phyloP scores from a whole-genome alignment of 352 stramenopile genomes.

The Elongisporangium prolatum region DNA sequence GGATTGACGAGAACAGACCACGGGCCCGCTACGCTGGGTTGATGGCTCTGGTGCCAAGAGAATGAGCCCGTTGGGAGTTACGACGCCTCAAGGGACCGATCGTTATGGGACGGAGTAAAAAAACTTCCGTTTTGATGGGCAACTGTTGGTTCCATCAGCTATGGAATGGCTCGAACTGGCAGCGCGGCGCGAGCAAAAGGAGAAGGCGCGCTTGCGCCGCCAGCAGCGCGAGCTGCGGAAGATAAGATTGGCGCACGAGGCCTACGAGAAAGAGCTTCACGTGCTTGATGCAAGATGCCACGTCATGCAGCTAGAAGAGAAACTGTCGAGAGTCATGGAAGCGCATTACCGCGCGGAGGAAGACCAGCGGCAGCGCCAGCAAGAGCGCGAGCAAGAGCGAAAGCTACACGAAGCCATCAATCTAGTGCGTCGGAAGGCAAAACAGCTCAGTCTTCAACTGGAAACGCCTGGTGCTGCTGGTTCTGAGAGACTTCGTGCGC shows the following conservation, averaged over 20 bases:
- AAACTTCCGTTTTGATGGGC: not conserved
- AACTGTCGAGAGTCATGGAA: slow-evolving; percentile 39
- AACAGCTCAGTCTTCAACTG: slow-evolving; percentile 23
- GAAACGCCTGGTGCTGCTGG: slow-evolving; percentile 27
- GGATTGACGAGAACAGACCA: not conserved
- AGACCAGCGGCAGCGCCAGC: slow-evolving; percentile 12
- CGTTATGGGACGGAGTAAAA: not conserved
- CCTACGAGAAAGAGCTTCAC: slow-evolving; percentile 22
- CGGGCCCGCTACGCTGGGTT: not conserved
- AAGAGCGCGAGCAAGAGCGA: slow-evolving; percentile 34
- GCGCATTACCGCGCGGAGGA: slow-evolving; percentile 19
- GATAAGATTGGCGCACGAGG: slow-evolving; percentile 20
- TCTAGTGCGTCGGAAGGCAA: slow-evolving; percentile 16
- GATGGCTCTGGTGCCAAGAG: not conserved
- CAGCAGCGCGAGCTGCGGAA: slow-evolving; percentile 46
- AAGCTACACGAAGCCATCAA: slow-evolving; percentile 23
- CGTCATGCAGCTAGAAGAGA: slow-evolving; percentile 53
- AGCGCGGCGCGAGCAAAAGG: slow-evolving; percentile 43
- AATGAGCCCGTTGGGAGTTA: not conserved
- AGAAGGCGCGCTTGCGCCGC: slow-evolving; percentile 27
- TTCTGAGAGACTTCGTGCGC: slow-evolving; percentile 19
- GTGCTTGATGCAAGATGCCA: slow-evolving; percentile 25
- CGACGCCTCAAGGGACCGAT: not conserved
- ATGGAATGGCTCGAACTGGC: slow-evolving; percentile 54
- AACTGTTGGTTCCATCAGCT: not conserved